Conservation (phyloP, 306 rosid species). For the Gastrolobium villosum region DNA sequence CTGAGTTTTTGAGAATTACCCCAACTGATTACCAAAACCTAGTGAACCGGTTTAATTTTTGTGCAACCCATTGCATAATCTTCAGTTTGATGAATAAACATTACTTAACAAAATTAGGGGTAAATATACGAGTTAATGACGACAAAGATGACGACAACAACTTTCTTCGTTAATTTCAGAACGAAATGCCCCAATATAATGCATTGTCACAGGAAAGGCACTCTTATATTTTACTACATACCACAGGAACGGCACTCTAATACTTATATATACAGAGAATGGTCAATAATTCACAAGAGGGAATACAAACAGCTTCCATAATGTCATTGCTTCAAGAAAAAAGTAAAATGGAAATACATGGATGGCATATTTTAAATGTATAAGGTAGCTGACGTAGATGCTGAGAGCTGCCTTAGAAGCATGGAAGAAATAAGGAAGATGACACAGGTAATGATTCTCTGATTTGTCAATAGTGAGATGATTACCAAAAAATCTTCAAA, state of each 20-base stretch:
- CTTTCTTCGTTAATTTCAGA: too few relatives aligned
- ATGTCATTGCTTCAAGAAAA: neutral
- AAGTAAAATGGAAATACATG: neutral
- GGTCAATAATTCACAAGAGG: neutral
- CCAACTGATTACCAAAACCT: neutral
- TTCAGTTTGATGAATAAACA: neutral
- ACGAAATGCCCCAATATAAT: too few relatives aligned
- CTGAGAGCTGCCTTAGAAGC: neutral
- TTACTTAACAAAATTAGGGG: too few relatives aligned
- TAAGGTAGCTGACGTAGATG: neutral
- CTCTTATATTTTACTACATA: neutral
- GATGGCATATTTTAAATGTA: neutral
- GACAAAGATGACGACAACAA: too few relatives aligned
- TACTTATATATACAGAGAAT: conserved; percentile 15
- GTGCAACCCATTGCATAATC: conserved; percentile 7
- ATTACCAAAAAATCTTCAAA: neutral
- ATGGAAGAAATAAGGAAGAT: neutral
- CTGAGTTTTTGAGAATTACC: too few relatives aligned
- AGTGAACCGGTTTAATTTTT: too few relatives aligned
- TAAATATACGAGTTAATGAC: too few relatives aligned
- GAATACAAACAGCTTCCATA: neutral
- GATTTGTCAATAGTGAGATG: conserved; percentile 11
- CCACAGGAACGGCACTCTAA: neutral
- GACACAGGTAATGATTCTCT: neutral
- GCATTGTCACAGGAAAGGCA: conserved; percentile 16